These are phyloP conservation scores for Phaeosphaeriaceae sp. DNA, from an alignment of 2,329 filamentous ascomycete species.

Conservation along the genomic window DNA sequence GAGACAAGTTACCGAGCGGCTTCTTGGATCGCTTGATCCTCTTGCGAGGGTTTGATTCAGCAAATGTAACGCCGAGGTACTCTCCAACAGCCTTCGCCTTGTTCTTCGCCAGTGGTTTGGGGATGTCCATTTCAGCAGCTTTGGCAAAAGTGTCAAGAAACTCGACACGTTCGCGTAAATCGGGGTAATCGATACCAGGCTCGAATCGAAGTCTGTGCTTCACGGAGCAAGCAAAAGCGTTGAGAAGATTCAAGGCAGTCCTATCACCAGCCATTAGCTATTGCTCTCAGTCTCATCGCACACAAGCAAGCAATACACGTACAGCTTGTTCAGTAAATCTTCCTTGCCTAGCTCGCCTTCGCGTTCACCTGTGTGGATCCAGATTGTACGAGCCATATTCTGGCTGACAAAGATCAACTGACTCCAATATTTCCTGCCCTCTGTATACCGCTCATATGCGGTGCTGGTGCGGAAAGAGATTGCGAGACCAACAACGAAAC, in stretches of 20 bases:
- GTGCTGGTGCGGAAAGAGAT: constrained; percentile 79
- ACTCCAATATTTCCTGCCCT: constrained; percentile 69
- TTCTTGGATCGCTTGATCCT: constrained; percentile 73
- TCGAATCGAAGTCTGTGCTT: constrained; percentile 87
- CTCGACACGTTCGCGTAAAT: constrained; percentile 71
- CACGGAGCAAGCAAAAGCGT: constrained; percentile 77
- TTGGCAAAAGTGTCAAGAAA: constrained; percentile 79
- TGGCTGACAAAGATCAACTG: constrained; percentile 62
- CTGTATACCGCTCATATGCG: constrained; percentile 72
- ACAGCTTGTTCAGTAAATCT: constrained; percentile 72
- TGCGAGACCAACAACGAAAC: constrained; percentile 82
- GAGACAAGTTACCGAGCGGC: constrained; percentile 80
- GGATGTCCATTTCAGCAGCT: constrained; percentile 56
- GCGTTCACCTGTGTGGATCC: constrained; percentile 75
- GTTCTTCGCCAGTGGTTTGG: constrained; percentile 33
- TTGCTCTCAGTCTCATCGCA: constrained; percentile 3
- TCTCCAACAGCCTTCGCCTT: constrained; percentile 69
- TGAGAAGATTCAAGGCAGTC: constrained; percentile 76
- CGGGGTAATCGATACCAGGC: constrained; percentile 77
- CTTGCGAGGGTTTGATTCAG: constrained; percentile 79
- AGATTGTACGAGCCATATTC: constrained; percentile 73
- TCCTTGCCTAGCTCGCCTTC: constrained; percentile 65
- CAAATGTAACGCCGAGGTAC: constrained; percentile 78
- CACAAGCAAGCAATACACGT: constrained; percentile 18
- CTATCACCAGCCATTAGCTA: constrained; percentile 30